Evolutionary conservation across 2,329 filamentous ascomycete genomes (phyloP), one percentile per base, ranked within the genome.

Genomic region (Penicillium digitatum): DNA sequence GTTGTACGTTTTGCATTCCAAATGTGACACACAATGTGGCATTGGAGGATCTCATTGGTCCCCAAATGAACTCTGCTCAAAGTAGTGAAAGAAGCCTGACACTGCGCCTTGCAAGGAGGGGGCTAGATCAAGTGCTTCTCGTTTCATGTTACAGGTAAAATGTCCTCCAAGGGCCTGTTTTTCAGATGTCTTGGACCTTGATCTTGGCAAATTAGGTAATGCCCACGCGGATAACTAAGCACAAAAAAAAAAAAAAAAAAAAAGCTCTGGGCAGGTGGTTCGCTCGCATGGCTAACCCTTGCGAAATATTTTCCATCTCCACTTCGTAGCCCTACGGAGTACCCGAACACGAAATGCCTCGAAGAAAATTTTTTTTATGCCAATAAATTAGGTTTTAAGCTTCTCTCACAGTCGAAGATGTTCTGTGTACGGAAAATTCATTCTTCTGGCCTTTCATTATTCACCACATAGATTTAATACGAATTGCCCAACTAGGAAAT

Each of bases 91-190:
- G n/a, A 31, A 45, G 20, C 18, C 46, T 29, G 24, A 49, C 37
- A 43, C 48, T 26, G 48, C 48, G 37, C 37, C 38, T 29, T 34
- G 48, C 48, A 50, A 50, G 48, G 47, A 48, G 46, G 46, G 27
- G 24, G 26, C 24, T 32, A n/a, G 29, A 49, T 49, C 31, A 32
- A 20, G 10, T 43, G 18, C 32, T 31, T 45, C 27, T 45, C 42
- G 6, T 27, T 32, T 32, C 37, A 26, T 5, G 26, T 32, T 29
- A 29, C 47, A 53, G 20, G 43, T 48, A 18, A 18, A 12, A 40
- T 38, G 37, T 48, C 20, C 39, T 26, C 24, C 6, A 6, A 42
- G 22, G 39, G 22, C 18, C 12, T 45, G 20, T 32, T n/a, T 32
- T 32, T 44, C 26, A 45, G 12, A 44, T 44, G n/a, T 16, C 24